These are phyloP conservation scores for Lachnellula willkommii DNA, from an alignment of 2,329 filamentous ascomycete species.

Conservation along the genomic window DNA sequence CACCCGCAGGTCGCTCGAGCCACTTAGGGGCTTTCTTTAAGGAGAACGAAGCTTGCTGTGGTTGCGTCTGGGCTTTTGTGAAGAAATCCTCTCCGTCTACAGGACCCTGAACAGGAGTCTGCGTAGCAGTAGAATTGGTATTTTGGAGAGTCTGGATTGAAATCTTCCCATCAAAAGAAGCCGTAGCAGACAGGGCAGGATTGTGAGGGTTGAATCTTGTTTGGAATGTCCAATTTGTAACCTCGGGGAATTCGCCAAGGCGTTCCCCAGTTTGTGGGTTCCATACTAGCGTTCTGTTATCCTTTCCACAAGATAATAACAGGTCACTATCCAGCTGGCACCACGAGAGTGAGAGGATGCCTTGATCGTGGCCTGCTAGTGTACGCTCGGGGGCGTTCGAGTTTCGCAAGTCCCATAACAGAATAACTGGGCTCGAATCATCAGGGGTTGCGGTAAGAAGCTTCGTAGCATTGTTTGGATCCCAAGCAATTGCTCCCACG, in stretches of 20 bases:
- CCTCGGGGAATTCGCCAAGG: slow-evolving; percentile 89
- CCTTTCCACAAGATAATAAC: slow-evolving; percentile 89
- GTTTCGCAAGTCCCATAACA: slow-evolving; percentile 93
- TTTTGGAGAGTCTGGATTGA: slow-evolving; percentile 90
- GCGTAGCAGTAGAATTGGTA: slow-evolving; percentile 71
- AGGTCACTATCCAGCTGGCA: slow-evolving; percentile 86
- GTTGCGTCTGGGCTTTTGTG: slow-evolving; percentile 83
- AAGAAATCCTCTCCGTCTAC: slow-evolving; percentile 96
- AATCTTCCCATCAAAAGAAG: slow-evolving; percentile 96
- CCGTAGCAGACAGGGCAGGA: slow-evolving; percentile 85
- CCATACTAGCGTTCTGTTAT: slow-evolving; percentile 93
- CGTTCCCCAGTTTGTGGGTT: slow-evolving; percentile 86
- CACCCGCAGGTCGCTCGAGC: slow-evolving; percentile 79
- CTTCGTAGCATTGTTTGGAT: slow-evolving; percentile 91
- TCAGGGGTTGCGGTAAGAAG: slow-evolving; percentile 87
- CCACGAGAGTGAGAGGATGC: slow-evolving; percentile 91
- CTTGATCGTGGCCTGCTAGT: slow-evolving; percentile 87
- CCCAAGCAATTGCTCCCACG: slow-evolving; percentile 95
- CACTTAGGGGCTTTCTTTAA: slow-evolving; percentile 82
- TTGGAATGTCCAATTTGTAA: slow-evolving; percentile 99
- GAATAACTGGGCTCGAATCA: slow-evolving; percentile 80
- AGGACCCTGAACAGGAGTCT: slow-evolving; percentile 60
- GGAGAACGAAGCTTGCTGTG: slow-evolving; percentile 85
- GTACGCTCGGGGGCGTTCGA: slow-evolving; percentile 89
- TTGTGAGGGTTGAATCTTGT: slow-evolving; percentile 93